Base-by-base conservation (phyloP, 345 rosid species). In the Citrus sp. region DNA sequence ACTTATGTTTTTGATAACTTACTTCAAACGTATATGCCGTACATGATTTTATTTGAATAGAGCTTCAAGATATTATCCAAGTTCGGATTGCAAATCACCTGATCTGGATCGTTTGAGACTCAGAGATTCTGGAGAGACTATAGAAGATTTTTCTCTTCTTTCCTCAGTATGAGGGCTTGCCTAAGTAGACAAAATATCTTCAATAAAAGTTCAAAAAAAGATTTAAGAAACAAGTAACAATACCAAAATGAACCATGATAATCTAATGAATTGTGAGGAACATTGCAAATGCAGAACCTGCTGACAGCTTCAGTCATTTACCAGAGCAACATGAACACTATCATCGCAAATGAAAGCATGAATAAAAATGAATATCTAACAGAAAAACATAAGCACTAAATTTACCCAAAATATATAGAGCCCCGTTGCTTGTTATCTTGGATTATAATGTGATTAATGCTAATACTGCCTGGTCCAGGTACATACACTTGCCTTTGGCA, bases 101-200 rank as follows among this genome's bases (percentile, higher is more conserved):
- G 90, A 85, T 86, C 92, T 84, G 61, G 95, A 89, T 69, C 87
- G 81, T 80, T 87, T 89, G 76, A 78, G 70, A 77, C 62, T 80
- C 76, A 83, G 78, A 38, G 88, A 91, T 67, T 88, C 85, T 0
- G 88, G 83, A 73, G 91, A 85, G 54, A 51, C 40, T 54, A 81
- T 27, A 63, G 63, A 69, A 40, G 28, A 65, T 21, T 76, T 78
- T 42, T 59, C 40, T 67, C 70, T 56, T 71, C 77, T 73, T 77
- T 49, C 64, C 30, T 8, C 54, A 30, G 74, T 78, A 61, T 25
- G 55, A 68, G 87, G 75, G 70, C 75, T 85, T 78, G 75, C 88
- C 91, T 85, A 75, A 16, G 70, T 37, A 76, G 72, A 78, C 51
- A 70, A 69, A 38, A 66, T 63, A 66, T 18, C 27, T 59, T 30